phyloP scores from a whole-genome alignment of 176 grass and related monocot genomes.

The Triticum dicoccoides region DNA sequence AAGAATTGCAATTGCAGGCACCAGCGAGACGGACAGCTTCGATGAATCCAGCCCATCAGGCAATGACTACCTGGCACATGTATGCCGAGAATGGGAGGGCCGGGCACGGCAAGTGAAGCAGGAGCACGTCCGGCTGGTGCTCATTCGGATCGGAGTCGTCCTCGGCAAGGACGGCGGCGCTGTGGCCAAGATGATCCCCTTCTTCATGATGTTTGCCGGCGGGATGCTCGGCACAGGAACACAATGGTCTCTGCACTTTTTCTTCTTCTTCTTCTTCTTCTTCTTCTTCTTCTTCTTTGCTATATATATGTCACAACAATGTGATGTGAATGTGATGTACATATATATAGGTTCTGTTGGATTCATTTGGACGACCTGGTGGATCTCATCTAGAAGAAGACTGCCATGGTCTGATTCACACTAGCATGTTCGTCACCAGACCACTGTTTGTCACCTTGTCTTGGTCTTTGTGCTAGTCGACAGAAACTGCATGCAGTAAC shows the following conservation, averaged over 20 bases:
- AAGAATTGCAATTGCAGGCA: constrained; percentile 49
- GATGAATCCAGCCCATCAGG: constrained; percentile 87
- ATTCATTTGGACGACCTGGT: constrained; percentile 93
- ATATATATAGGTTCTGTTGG: constrained; percentile 75
- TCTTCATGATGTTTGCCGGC: constrained; percentile 94
- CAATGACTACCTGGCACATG: constrained; percentile 83
- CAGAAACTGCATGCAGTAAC: too few species aligned
- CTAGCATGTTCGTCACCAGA: too few species aligned
- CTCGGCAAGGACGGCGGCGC: constrained; percentile 93
- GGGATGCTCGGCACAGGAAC: constrained; percentile 74
- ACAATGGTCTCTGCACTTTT: constrained; percentile 49
- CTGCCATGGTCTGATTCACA: too few species aligned
- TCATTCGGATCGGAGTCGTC: constrained; percentile 82
- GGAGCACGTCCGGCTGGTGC: constrained; percentile 61
- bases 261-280: too few species aligned
- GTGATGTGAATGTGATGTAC: too few species aligned
- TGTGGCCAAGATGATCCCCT: constrained; percentile 97
- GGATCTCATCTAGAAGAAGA: constrained; percentile 85
- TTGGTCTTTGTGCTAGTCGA: too few species aligned
- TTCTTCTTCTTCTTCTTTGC: too few species aligned
- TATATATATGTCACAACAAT: too few species aligned
- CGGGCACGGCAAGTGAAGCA: constrained; percentile 60
- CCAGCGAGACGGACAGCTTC: constrained; percentile 74
- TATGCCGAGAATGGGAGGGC: constrained; percentile 90
- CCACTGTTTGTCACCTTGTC: too few species aligned